Conservation (phyloP, 495 filamentous ascomycete species). For the Neurospora sp. region DNA sequence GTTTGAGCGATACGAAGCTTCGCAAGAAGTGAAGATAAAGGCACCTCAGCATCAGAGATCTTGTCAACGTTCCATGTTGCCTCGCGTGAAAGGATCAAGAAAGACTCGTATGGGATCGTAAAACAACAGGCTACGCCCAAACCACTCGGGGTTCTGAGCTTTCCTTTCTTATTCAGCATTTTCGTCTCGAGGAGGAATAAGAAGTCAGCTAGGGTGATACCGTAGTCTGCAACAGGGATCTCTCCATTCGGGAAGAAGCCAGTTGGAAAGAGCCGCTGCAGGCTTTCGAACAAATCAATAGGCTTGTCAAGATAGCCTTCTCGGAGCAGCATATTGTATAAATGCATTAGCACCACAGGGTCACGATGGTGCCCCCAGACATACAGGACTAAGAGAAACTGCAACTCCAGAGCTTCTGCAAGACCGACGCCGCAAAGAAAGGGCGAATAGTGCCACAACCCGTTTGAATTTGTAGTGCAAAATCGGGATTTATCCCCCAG, state of each 20-base stretch:
- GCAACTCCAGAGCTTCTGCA: slow-evolving; percentile 27
- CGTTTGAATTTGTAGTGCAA: slow-evolving; percentile 30
- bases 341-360: slow-evolving; percentile 14
- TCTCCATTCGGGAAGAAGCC: slow-evolving; percentile 24
- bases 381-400: slow-evolving; percentile 21
- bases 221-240: slow-evolving; percentile 21
- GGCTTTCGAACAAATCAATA: slow-evolving; percentile 7
- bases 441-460: slow-evolving; percentile 41
- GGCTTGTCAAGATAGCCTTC: slow-evolving; percentile 26
- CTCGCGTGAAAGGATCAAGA: neutral
- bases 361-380: slow-evolving; percentile 24
- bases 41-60: slow-evolving; percentile 25
- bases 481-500: slow-evolving; percentile 23
- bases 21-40: slow-evolving; percentile 8
- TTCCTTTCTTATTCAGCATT: neutral
- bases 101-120: neutral
- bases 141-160: neutral
- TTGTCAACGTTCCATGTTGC: slow-evolving; percentile 19
- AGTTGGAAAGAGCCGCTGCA: neutral
- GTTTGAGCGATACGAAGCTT: slow-evolving; percentile 17
- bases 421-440: slow-evolving; percentile 40
- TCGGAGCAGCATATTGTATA: slow-evolving; percentile 38
- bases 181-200: neutral
- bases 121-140: neutral
- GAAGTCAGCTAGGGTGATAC: neutral